Evolutionary conservation across 495 filamentous ascomycete species (phyloP).

Genomic region (Tricharina praecox): DNA sequence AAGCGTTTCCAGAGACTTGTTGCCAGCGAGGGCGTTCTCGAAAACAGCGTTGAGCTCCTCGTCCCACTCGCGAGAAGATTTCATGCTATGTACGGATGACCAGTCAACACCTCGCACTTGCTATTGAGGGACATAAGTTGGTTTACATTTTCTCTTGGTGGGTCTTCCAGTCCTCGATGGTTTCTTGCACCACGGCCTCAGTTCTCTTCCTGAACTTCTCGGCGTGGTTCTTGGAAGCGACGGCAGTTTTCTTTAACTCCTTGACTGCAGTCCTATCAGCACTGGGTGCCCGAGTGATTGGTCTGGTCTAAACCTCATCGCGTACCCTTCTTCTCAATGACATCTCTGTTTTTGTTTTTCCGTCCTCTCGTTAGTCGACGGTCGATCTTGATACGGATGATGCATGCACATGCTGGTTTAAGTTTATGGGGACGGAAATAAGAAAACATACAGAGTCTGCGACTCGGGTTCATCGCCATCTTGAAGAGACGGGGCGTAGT

Average conservation of each 20-base stretch:
- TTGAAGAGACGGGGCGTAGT: background rate
- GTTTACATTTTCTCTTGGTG: background rate
- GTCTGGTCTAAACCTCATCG: background rate
- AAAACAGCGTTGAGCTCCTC: background rate
- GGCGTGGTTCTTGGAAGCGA: background rate
- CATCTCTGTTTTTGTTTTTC: background rate
- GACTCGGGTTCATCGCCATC: background rate
- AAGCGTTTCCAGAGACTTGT: background rate
- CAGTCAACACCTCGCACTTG: background rate
- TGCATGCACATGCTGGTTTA: background rate
- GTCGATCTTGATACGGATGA: too few species aligned
- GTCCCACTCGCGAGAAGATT: background rate
- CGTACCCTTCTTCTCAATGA: background rate
- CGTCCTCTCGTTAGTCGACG: background rate
- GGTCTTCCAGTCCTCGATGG: background rate
- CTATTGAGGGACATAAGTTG: background rate
- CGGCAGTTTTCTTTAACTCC: background rate
- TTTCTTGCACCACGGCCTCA: background rate
- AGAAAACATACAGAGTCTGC: constrained; percentile 2
- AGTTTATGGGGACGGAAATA: too few species aligned
- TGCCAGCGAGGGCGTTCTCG: background rate
- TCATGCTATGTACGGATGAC: background rate
- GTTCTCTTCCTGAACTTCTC: background rate
- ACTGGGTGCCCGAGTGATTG: too few species aligned
- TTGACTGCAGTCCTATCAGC: constrained; percentile 1